A percentile compares a stretch with the other conserved stretches of the same genome.
phyloP scores from a whole-genome alignment of 768 basidiomycete genomes.

The Phanerodontia chrysosporium region DNA sequence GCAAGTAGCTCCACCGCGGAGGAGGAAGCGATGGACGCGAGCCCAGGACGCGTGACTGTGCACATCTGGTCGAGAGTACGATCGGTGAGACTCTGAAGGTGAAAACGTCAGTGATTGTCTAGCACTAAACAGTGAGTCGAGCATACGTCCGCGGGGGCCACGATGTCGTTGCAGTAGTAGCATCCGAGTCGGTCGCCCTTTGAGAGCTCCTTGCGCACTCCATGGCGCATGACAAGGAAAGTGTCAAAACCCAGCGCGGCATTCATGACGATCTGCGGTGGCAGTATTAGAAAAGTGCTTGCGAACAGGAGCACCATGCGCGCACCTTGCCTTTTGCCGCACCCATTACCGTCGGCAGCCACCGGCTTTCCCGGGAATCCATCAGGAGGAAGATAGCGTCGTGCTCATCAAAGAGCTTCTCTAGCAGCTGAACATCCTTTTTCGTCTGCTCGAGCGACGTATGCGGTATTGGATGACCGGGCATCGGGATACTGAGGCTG shows the following conservation, averaged over 20 bases:
- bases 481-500: conserved; percentile 88
- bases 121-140: background rate
- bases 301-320: background rate
- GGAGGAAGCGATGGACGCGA: conserved; percentile 89
- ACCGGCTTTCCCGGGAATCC: conserved; percentile 97
- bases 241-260: conserved; percentile 95
- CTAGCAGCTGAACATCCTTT: conserved; percentile 68
- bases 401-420: conserved; percentile 75
- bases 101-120: background rate
- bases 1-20: conserved; percentile 91
- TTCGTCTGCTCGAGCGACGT: conserved; percentile 51
- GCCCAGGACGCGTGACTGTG: conserved; percentile 92
- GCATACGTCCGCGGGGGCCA: conserved; percentile 89
- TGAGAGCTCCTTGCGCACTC: conserved; percentile 46
- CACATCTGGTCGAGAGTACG: conserved; percentile 98
- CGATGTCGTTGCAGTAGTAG: conserved; percentile 98
- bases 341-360: conserved; percentile 90
- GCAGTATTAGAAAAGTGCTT: background rate
- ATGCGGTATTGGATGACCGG: conserved; percentile 86
- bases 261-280: conserved; percentile 78
- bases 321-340: conserved; percentile 79
- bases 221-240: conserved; percentile 96
- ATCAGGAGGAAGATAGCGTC: conserved; percentile 92
- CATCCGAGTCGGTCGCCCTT: conserved; percentile 64
- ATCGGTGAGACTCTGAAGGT: conserved; percentile 63